Evolutionary conservation across 306 rosid genomes (phyloP).

Genomic region (Neltuma alba): DNA sequence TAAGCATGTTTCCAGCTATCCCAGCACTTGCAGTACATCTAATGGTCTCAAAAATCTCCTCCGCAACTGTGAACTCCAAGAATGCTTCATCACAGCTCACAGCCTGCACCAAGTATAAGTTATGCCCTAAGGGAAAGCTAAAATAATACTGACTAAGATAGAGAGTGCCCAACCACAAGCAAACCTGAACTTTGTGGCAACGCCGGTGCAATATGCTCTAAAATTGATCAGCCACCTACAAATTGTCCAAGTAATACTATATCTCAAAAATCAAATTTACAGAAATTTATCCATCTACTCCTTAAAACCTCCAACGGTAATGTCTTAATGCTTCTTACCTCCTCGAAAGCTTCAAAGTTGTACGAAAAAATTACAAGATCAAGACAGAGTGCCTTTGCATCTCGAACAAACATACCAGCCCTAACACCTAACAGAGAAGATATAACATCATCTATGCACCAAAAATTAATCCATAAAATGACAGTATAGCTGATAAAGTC

Average conservation of each 20-base stretch:
- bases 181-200: constrained; percentile 90
- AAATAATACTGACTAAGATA: constrained; percentile 15
- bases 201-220: constrained; percentile 77
- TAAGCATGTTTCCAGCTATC: constrained; percentile 83
- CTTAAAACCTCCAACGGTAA: constrained; percentile 12
- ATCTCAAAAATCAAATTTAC: constrained; percentile 13
- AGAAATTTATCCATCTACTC: constrained; percentile 27
- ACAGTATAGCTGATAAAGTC: constrained; percentile 16
- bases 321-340: constrained; percentile 51
- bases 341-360: constrained; percentile 92
- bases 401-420: constrained; percentile 95
- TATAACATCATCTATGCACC: constrained; percentile 22
- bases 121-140: constrained; percentile 23
- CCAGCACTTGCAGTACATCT: constrained; percentile 95
- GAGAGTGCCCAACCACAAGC: constrained; percentile 35
- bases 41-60: constrained; percentile 74
- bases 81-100: constrained; percentile 98
- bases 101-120: constrained; percentile 60
- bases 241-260: constrained; percentile 37
- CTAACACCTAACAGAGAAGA: constrained; percentile 61
- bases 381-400: constrained; percentile 86
- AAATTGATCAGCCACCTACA: constrained; percentile 94
- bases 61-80: constrained; percentile 68
- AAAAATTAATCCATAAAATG: constrained; percentile 18
- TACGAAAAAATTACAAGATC: constrained; percentile 76